phyloP scores from a whole-genome alignment of 176 grass and related monocot species.

The Sorghum bicolor region DNA sequence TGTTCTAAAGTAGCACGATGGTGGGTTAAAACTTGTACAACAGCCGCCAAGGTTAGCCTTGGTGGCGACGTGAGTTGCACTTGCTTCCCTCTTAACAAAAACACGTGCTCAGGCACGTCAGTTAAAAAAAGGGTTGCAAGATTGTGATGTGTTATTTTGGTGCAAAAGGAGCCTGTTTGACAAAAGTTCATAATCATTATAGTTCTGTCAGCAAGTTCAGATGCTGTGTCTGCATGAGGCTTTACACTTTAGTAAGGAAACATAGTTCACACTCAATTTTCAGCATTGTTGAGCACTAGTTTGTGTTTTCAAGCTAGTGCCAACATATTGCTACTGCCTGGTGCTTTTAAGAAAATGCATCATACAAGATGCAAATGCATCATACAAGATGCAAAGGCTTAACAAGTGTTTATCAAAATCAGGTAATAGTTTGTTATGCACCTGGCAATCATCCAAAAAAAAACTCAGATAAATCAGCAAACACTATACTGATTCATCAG shows the following conservation, averaged over 20 bases:
- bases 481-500: background rate
- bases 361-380: background rate
- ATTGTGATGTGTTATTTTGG: background rate
- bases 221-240: background rate
- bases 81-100: background rate
- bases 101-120: background rate
- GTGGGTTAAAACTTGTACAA: background rate
- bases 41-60: background rate
- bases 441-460: no score
- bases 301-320: background rate
- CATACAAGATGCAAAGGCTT: background rate
- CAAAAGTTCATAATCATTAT: background rate
- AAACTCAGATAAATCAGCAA: no score
- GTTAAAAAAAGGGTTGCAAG: background rate
- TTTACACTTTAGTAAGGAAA: background rate
- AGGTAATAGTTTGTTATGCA: background rate
- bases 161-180: background rate
- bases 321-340: background rate
- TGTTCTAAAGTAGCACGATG: background rate
- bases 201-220: conserved; percentile 17
- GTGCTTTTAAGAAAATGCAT: background rate
- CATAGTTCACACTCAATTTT: background rate
- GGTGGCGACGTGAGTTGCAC: background rate
- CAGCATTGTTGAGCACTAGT: background rate
- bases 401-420: background rate